Base-by-base conservation (phyloP, 257 asterid genomes). In the Vinca minor region DNA sequence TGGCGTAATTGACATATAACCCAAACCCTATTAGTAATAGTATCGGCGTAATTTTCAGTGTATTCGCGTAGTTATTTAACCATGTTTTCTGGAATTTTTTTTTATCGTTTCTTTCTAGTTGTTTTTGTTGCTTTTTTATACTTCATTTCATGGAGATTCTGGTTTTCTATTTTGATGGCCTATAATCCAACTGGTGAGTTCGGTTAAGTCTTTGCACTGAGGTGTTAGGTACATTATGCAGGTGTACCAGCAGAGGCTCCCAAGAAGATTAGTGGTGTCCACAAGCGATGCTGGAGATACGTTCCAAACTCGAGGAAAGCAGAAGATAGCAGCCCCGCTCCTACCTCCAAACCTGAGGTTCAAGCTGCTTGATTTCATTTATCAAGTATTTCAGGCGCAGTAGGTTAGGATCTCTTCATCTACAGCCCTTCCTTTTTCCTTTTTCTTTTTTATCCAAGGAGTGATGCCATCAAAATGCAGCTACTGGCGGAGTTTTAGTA, bases 221-320 rank as follows among this genome's bases (percentile, higher is more conserved):
- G 31, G 65, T 18, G 12, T 20, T 13, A 11, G 4, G 25, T 56
- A 31, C 62, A 17, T n/a, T n/a, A 50, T 73, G 80, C 85, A 88
- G 93, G 97, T 58, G n/a, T 57, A 58, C 82, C 83, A 60, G 98
- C 91, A 36, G 94, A 84, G n/a, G 87, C 86, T 15, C 86, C 96
- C 41, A 92, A 92, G 88, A 92, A 92, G 82, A 89, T 92, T 45
- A 92, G 96, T 1, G 96, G 98, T 25, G 98, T 92, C 44, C 95
- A 92, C 73, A 92, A 89, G 74, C 90, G 96, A 64, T 92, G 96
- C 76, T 92, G 98, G 96, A 89, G 75, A 72, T 93, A 85, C 69
- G 71, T 93, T 49, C 77, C 85, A 5, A 77, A 80, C 64, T 18
- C 69, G 1, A 80, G 71, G 69, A 82, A 52, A 75, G 49, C 72